Conservation (phyloP, 2,329 filamentous ascomycete species). For the Davidsoniella neocaledoniae region DNA sequence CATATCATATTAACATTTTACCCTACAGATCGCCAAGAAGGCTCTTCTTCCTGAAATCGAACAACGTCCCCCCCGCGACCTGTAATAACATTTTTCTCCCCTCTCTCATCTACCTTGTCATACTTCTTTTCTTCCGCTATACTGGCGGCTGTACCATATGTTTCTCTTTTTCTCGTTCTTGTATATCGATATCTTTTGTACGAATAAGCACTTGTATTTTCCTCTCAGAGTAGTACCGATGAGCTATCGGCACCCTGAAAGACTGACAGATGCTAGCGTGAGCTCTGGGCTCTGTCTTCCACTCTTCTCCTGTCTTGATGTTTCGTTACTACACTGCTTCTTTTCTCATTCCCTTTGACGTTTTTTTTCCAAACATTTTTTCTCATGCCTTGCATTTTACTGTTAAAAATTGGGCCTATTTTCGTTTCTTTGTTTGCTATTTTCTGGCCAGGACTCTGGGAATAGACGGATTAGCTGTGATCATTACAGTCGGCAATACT, state of each 20-base stretch:
- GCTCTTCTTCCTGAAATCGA: slow-evolving; percentile 12
- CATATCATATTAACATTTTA: slow-evolving; percentile 1
- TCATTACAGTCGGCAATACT: no score
- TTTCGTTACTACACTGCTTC: slow-evolving; percentile 2
- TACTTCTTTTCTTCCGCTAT: slow-evolving; percentile 2
- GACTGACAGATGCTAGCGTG: not conserved
- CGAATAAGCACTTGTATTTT: slow-evolving; percentile 9
- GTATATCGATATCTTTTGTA: slow-evolving; percentile 7
- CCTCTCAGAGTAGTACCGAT: not conserved
- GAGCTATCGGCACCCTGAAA: not conserved
- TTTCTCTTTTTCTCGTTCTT: slow-evolving; percentile 17
- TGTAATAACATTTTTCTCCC: slow-evolving; percentile 5
- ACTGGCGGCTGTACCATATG: slow-evolving; percentile 16
- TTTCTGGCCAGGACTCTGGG: no score
- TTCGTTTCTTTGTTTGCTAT: no score
- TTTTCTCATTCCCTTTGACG: slow-evolving; percentile 4
- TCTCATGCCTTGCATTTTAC: not conserved
- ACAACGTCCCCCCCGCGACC: slow-evolving; percentile 9
- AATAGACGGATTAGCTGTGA: no score
- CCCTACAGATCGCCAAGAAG: slow-evolving; percentile 13
- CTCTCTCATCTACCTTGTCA: not conserved
- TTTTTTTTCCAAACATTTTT: not conserved
- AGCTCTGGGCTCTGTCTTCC: not conserved
- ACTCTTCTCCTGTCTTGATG: slow-evolving; percentile 7
- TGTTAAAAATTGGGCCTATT: no score